A percentile compares a stretch with the other conserved stretches of the same genome.
These are phyloP conservation scores for Scenedesmus sp. DNA, from an alignment of 163 green algal species.

Conservation along the genomic window DNA sequence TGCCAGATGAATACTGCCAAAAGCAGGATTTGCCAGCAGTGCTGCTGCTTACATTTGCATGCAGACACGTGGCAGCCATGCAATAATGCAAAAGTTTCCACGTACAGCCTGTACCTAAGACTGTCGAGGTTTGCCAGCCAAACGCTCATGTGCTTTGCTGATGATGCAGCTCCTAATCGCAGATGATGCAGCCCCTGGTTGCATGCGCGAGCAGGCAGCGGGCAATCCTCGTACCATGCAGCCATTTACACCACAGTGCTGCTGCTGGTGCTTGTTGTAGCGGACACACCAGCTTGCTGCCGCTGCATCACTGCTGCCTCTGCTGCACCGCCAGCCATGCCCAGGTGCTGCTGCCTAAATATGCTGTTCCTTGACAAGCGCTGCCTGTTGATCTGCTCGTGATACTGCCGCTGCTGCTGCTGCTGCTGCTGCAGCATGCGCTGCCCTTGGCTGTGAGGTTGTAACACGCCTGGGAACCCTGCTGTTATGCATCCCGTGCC, in stretches of 20 bases:
- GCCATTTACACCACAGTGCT: neutral
- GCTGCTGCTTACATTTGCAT: no score
- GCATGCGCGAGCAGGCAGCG: no score
- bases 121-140: no score
- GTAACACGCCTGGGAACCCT: neutral
- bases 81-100: no score
- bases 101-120: no score
- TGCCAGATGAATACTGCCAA: no score
- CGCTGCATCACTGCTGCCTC: neutral
- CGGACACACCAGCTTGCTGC: neutral
- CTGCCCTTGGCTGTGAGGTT: neutral
- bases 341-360: neutral
- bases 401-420: neutral
- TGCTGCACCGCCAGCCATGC: neutral
- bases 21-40: no score
- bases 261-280: conserved; percentile 34
- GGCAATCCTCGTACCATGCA: neutral
- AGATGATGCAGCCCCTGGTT: no score
- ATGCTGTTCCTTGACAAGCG: neutral
- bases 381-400: conserved; percentile 4
- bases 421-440: neutral
- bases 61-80: no score
- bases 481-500: neutral
- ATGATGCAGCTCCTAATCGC: no score
- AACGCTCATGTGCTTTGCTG: no score